phyloP scores from a whole-genome alignment of 2,329 filamentous ascomycete species.

The Aureobasidium sp. region DNA sequence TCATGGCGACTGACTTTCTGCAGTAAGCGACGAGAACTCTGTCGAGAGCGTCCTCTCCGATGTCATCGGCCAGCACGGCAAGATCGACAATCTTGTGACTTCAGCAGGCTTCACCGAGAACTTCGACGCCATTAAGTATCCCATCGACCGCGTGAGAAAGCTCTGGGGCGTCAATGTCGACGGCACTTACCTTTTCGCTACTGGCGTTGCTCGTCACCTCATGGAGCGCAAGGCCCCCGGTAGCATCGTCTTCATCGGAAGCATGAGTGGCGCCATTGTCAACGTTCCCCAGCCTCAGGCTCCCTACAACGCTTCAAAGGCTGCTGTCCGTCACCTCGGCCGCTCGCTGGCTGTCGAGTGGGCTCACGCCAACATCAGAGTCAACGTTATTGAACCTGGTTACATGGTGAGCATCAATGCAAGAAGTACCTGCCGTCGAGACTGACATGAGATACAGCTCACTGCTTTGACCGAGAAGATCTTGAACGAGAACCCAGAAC shows the following conservation, averaged over 20 bases:
- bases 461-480: slow-evolving; percentile 68
- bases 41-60: slow-evolving; percentile 68
- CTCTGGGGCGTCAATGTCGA: slow-evolving; percentile 92
- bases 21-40: slow-evolving; percentile 68
- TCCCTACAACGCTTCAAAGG: slow-evolving; percentile 90
- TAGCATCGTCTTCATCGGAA: slow-evolving; percentile 90
- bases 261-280: slow-evolving; percentile 90
- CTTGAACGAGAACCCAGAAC: slow-evolving; percentile 82
- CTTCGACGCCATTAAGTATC: slow-evolving; percentile 85
- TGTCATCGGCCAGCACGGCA: slow-evolving; percentile 61
- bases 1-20: neutral
- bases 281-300: slow-evolving; percentile 92
- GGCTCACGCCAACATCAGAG: slow-evolving; percentile 78
- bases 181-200: slow-evolving; percentile 85
- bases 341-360: slow-evolving; percentile 88
- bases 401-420: slow-evolving; percentile 84
- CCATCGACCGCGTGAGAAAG: slow-evolving; percentile 83
- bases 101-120: slow-evolving; percentile 97
- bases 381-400: slow-evolving; percentile 90
- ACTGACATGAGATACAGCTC: slow-evolving; percentile 39
- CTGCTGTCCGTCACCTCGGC: slow-evolving; percentile 81
- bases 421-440: no score
- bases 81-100: slow-evolving; percentile 87
- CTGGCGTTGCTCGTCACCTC: slow-evolving; percentile 76
- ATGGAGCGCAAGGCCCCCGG: slow-evolving; percentile 73